phyloP scores from a whole-genome alignment of 2,329 filamentous ascomycete genomes.

The Arachnomyces sp. region DNA sequence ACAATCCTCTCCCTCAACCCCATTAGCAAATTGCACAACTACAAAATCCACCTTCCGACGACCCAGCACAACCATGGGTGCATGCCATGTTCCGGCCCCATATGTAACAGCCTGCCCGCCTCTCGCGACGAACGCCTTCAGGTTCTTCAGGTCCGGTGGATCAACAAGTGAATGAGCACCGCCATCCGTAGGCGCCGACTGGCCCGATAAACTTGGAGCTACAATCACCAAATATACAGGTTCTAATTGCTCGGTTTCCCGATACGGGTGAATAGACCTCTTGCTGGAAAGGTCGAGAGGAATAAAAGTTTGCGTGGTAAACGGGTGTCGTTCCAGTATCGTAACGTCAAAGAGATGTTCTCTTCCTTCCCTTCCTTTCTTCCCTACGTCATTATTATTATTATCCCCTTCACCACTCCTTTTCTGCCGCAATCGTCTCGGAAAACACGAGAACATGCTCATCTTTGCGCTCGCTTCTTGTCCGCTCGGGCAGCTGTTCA shows the following conservation, averaged over 20 bases:
- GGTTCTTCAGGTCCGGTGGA: conserved; percentile 61
- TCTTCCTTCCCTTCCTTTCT: conserved; percentile 13
- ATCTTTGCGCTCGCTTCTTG: conserved; percentile 54
- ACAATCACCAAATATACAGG: conserved; percentile 73
- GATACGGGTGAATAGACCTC: conserved; percentile 14
- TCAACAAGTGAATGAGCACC: conserved; percentile 31
- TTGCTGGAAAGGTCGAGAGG: conserved; percentile 55
- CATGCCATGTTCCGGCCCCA: conserved; percentile 87
- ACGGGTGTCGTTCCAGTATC: conserved; percentile 86
- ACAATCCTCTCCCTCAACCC: conserved; percentile 74
- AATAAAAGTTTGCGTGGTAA: conserved; percentile 86
- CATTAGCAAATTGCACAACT: conserved; percentile 83
- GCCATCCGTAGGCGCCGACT: conserved; percentile 25
- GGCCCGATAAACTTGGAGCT: conserved; percentile 61
- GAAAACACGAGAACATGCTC: conserved; percentile 84
- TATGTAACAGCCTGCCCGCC: conserved; percentile 84
- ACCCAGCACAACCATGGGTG: conserved; percentile 87
- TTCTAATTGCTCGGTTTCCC: conserved; percentile 15
- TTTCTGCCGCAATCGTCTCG: conserved; percentile 46
- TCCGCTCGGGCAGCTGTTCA: conserved; percentile 39
- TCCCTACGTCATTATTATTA: too few species aligned
- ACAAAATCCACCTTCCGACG: conserved; percentile 68
- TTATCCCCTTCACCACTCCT: conserved; percentile 6
- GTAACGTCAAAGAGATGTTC: conserved; percentile 53
- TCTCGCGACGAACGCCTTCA: conserved; percentile 72